Base-by-base conservation (phyloP, 108 stramenopile genomes). In the Fragilaria radians region DNA sequence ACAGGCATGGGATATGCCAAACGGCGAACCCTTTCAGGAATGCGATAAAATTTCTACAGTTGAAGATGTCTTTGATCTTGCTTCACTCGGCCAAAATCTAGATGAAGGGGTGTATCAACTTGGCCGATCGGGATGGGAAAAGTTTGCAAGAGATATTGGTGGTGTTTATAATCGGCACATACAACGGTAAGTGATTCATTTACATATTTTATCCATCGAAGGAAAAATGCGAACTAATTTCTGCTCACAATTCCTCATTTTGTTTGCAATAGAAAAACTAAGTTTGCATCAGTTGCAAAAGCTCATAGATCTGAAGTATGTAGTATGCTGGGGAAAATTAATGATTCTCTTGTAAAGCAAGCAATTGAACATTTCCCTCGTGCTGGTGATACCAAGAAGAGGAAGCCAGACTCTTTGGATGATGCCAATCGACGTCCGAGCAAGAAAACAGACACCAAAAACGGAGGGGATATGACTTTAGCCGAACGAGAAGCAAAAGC, bases 111-210 rank as follows among this genome's bases (percentile, higher is more conserved):
- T 32, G 1, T 91, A 91, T 57, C 61, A 71, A 48, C 68, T 76
- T 52, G 86, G 89, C 17, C 58, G 76, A 19, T 76, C 73, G 61
- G 86, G 85, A 31, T 91, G 90, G 90, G 86, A 88, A 63, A 58
- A 74, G 46, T 91, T 88, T 73, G 84, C 84, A 31, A 69, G 53
- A 51, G 90, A 91, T 73, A 61, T 91, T 52, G 90, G 90, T 30
- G 71, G 77, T 36, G 83, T 91, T 18, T 91, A 91, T 66, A 83
- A 83, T 68, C 64, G 76, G 48, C 81, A 85, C 42, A 78, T 88
- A 46, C 59, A 62, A 48, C 74, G 82, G 89, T 91, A 72, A 59
- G 88, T 65, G 23, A 28, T 26, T 46, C 33, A 34, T 32, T 48
- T 49, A 24, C 25, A 11, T 48, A 28, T 9, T 26, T 17, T 57